Percentiles rank a stretch among this genome's conserved stretches.
Evolutionary conservation across 768 basidiomycete species (phyloP).

Genomic region (Suillus weaverae): DNA sequence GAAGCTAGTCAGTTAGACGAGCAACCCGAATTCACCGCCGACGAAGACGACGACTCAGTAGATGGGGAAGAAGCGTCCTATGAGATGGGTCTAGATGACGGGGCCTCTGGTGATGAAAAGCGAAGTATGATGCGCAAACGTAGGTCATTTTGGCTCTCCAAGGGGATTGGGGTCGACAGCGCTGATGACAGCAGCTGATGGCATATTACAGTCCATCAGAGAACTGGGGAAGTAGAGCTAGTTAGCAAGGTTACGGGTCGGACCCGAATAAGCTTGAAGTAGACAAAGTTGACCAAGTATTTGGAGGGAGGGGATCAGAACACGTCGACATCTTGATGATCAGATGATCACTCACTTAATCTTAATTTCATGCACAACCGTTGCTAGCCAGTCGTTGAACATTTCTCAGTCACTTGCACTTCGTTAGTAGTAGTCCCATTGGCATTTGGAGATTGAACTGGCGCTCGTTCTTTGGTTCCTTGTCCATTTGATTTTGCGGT

Average conservation of each 20-base stretch:
- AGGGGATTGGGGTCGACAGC: slow-evolving; percentile 39
- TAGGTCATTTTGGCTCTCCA: slow-evolving; percentile 62
- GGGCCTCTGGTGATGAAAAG: slow-evolving; percentile 26
- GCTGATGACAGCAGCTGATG: slow-evolving; percentile 14
- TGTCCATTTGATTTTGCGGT: neutral
- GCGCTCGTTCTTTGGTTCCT: neutral
- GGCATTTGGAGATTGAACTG: slow-evolving; percentile 2
- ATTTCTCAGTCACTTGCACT: slow-evolving; percentile 11
- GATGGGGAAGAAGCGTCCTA: slow-evolving; percentile 4
- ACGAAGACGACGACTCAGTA: slow-evolving; percentile 23
- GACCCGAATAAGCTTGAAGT: slow-evolving; percentile 2
- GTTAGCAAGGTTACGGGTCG: neutral
- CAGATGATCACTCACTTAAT: slow-evolving; percentile 5
- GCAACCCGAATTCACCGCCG: slow-evolving; percentile 24
- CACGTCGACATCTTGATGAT: neutral
- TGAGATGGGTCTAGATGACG: slow-evolving; percentile 12
- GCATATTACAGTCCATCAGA: neutral
- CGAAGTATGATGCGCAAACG: slow-evolving; percentile 25
- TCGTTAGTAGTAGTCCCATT: slow-evolving; percentile 2
- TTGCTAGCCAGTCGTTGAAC: slow-evolving; percentile 4
- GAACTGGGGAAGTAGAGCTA: neutral
- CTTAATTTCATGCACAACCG: slow-evolving; percentile 9
- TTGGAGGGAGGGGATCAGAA: neutral
- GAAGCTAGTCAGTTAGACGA: slow-evolving; percentile 30
- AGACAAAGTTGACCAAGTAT: neutral